Evolutionary conservation across 1,139 yeast genomes (phyloP), one percentile per base, ranked within the genome.

Genomic region (Tardiomyces depauwii): DNA sequence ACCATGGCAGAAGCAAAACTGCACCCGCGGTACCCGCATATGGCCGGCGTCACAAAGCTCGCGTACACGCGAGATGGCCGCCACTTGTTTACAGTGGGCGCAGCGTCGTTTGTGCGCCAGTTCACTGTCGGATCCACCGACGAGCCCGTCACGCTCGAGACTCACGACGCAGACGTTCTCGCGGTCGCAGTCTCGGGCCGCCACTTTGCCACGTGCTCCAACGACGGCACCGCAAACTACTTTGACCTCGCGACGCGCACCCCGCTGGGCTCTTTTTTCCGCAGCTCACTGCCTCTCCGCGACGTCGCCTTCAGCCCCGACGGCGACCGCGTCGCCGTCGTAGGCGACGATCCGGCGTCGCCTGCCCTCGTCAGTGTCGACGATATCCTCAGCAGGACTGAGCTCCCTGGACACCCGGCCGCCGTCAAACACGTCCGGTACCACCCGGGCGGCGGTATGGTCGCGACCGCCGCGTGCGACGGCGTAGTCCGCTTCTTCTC

Each of bases 311-410:
- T 83, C 60, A 77, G 85, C 42, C 84, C 82, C 50, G 83, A 79
- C 50, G 95, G 89, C 0, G 71, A 76, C 44, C 73, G 83, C 65
- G 67, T 78, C 2, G 76, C 85, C 1, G 73, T 80, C 47, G 91
- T 87, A 27, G 93, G 95, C 45, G 93, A 86, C 56, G 93, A 84
- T 51, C 73, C 76, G 45, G 77, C 78, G 50, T 68, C 84, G 11
- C 11, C 43, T 47, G 69, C 72, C 10, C 57, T 86, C 1, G 66
- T 84, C 2, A 80, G 77, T 50, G 56, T 75, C 16, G 65, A 64
- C n/a, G 70, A 71, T 40, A 66, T 67, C 23, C 58, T 48, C 10
- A 30, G 41, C 16, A 39, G 32, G 13, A 18, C 10, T 41, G 30
- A 19, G 16, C 47, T 50, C n/a, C 48, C 48, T 12, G 39, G 41